Percentiles rank a stretch among this genome's conserved stretches.
These are phyloP conservation scores for Pisolithus microcarpus DNA, from an alignment of 768 basidiomycete genomes.

Conservation along the genomic window DNA sequence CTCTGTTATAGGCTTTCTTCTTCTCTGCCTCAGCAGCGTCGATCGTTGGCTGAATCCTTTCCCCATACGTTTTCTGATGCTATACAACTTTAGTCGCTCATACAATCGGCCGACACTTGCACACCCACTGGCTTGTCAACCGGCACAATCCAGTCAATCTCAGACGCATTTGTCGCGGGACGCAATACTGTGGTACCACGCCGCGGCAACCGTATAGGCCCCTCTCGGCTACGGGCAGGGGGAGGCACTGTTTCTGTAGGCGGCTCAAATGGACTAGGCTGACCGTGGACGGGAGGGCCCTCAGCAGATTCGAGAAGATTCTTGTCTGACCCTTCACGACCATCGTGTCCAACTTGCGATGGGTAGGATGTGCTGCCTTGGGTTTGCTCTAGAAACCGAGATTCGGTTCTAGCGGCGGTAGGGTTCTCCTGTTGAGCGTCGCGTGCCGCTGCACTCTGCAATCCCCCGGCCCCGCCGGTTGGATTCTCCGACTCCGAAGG, in stretches of 20 bases:
- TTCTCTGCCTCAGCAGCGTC: conserved; percentile 39
- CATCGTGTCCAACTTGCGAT: conserved; percentile 2
- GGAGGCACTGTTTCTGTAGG: neutral
- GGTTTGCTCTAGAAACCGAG: neutral
- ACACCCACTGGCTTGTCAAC: conserved; percentile 17
- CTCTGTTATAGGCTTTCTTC: conserved; percentile 41
- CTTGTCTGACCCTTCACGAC: neutral
- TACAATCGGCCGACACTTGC: neutral
- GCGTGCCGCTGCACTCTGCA: neutral
- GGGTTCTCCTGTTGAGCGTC: neutral
- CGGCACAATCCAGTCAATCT: conserved; percentile 23
- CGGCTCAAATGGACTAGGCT: conserved; percentile 5
- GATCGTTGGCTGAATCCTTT: conserved; percentile 51
- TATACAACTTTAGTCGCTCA: neutral
- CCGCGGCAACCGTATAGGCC: conserved; percentile 8
- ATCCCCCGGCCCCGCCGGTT: neutral
- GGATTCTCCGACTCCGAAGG: neutral
- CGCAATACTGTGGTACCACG: conserved; percentile 1
- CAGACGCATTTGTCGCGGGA: neutral
- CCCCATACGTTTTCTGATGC: conserved; percentile 35
- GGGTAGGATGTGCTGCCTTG: neutral
- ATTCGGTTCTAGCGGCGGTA: neutral
- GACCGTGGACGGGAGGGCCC: conserved; percentile 4
- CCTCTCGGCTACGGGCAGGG: conserved; percentile 11
- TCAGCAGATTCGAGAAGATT: conserved; percentile 8